Percentiles rank a stretch among this genome's conserved stretches.
Evolutionary conservation across 2,329 filamentous ascomycete species (phyloP).

Genomic region (Epichloe aotearoae): DNA sequence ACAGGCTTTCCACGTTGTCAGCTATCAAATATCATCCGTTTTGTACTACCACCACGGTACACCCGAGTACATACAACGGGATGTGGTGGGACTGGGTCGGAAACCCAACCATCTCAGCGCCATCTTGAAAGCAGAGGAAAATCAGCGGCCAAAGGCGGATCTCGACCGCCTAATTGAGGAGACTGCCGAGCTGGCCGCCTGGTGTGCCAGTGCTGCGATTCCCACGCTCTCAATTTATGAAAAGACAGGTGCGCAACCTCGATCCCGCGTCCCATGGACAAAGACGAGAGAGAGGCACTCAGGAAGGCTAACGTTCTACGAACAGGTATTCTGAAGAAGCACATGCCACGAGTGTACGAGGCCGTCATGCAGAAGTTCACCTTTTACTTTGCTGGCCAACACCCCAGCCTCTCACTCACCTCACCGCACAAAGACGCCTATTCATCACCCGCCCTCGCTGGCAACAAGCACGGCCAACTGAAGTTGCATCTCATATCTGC

Average conservation of each 20-base stretch:
- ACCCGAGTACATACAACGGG: constrained; percentile 79
- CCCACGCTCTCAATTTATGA: constrained; percentile 84
- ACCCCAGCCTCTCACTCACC: constrained; percentile 53
- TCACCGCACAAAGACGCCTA: constrained; percentile 28
- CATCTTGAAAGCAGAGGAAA: constrained; percentile 62
- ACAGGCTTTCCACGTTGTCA: constrained; percentile 64
- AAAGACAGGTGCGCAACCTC: constrained; percentile 53
- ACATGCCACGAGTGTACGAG: constrained; percentile 73
- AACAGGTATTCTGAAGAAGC: constrained; percentile 77
- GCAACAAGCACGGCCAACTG: constrained; percentile 28
- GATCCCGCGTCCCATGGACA: neutral
- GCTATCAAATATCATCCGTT: constrained; percentile 66
- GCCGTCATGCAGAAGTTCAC: constrained; percentile 67
- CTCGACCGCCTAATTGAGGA: constrained; percentile 80
- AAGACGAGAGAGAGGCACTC: neutral
- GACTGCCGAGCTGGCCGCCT: constrained; percentile 80
- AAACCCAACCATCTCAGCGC: constrained; percentile 81
- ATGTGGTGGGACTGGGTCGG: constrained; percentile 61
- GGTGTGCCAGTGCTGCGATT: constrained; percentile 85
- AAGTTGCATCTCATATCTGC: constrained; percentile 68
- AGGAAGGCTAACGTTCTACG: neutral
- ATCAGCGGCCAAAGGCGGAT: constrained; percentile 55
- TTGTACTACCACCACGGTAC: constrained; percentile 93
- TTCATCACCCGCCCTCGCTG: constrained; percentile 14
- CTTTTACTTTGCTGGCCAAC: constrained; percentile 69